Base-by-base conservation (phyloP, 768 basidiomycete species). In the Grammothele lineata region DNA sequence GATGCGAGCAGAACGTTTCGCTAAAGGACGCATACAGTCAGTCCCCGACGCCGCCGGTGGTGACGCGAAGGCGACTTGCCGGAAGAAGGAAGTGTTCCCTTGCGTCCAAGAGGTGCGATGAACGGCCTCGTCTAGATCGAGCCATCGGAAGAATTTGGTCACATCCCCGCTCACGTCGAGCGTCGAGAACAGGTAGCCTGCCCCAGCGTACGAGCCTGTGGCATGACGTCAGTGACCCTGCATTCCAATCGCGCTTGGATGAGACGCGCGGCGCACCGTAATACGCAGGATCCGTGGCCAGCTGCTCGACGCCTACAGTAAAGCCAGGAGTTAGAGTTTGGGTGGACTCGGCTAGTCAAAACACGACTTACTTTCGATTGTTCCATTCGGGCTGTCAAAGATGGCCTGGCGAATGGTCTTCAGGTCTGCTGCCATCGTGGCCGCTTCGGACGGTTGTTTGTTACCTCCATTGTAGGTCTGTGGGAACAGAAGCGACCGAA, bases 401-500 rank as follows among this genome's bases (percentile, higher is more conserved):
- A 87, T 81, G 2, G 70, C 58, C 37, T 76, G 66, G 14, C 83
- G 77, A 37, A 80, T 78, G 17, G 45, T 57, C 40, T 74, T 67
- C 77, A 85, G 77, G 21, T 70, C 67, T 41, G 65, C 50, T 1
- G 77, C 76, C 47, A 76, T 73, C 8, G 67, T 61, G 3, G 62
- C 45, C 17, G 65, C 69, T 35, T 81, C 71, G 6, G 62, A 70
- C 0, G 75, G 64, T 19, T 68, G 66, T 45, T 77, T 77, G 57
- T 88, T 88, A 2, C 85, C 85, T 17, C 86, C 86, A 55, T 85
- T 84, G 57, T 87, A 87, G 0, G 71, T 70, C 82, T 81, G 40
- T 15, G n/a, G 1, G 4, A 15, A 15, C n/a, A 35, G 15, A 8
- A 43, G 24, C 19, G 4, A 35, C 19, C 9, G 32, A 24, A 35